Evolutionary conservation across 2,329 filamentous ascomycete species (phyloP), one percentile per base, ranked within the genome.

Genomic region (Macrophomina phaseolina): DNA sequence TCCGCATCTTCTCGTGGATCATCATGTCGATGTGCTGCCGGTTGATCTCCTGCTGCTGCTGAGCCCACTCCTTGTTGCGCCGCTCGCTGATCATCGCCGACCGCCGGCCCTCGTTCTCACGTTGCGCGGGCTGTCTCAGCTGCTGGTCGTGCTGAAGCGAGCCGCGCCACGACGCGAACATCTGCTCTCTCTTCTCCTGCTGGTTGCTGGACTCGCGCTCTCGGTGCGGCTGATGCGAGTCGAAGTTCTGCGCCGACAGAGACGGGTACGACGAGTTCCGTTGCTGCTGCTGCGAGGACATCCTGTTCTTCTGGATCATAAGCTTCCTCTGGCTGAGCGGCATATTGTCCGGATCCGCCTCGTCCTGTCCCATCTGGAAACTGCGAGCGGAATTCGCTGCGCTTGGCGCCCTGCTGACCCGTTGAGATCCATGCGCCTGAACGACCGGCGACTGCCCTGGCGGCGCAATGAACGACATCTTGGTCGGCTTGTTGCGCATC

Each of bases 1-100:
- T 88, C 64, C 92, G 85, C 91, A 96, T 95, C 70, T 87, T 85
- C 76, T 90, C 87, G 70, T 93, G 90, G 72, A 93, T 89, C 45
- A 84, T 84, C 60, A 85, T 85, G 14, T 91, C 88, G 5, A 84
- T 82, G 64, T 86, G 82, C 69, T 87, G 84, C 70, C 85, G 86
- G 58, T 86, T 86, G 49, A 82, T 79, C 65, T 84, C 83, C 71
- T 88, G 85, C 72, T 85, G 81, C 74, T 90, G 86, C 63, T 84
- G 84, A 62, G 84, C 83, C 73, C 86, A 83, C 63, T 87, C 84
- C 73, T 88, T 87, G 36, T 87, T 87, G 70, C 89, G 87, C 70
- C 85, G 86, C 70, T 90, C 89, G 42, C 83, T 81, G 73, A 91
- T 81, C 74, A 92, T 80, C 48, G 75, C 76, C 2, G 72, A 72